A percentile compares a stretch with the other conserved stretches of the same genome.
Conservation (phyloP, 257 asterid species). For the Penstemon eatonii region DNA sequence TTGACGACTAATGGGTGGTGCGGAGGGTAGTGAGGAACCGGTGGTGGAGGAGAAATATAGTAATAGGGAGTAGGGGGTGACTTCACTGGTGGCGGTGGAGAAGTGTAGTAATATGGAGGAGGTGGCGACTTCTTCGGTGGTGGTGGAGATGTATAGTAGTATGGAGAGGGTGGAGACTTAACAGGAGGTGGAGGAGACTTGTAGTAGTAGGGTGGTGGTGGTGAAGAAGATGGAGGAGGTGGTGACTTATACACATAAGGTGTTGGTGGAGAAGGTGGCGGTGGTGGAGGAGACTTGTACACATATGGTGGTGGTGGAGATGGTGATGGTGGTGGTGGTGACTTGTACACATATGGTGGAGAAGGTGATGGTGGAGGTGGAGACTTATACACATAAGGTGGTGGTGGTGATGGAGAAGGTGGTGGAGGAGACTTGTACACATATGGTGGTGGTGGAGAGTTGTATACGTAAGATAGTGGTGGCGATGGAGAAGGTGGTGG, state of each 20-base stretch:
- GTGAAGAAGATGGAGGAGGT: conserved; percentile 23
- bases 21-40: conserved; percentile 49
- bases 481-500: conserved; percentile 30
- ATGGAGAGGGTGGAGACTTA: conserved; percentile 7
- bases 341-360: conserved; percentile 22
- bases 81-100: conserved; percentile 41
- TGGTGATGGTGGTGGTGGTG: conserved; percentile 19
- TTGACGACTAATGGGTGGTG: conserved; percentile 62
- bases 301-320: conserved; percentile 26
- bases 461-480: conserved; percentile 34
- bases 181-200: not conserved
- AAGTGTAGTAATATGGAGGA: conserved; percentile 26
- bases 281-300: conserved; percentile 19
- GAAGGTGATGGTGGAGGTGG: conserved; percentile 9
- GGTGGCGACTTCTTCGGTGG: conserved; percentile 25
- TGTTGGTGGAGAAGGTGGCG: conserved; percentile 15
- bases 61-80: conserved; percentile 32
- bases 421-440: conserved; percentile 50
- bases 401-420: conserved; percentile 31
- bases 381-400: conserved; percentile 28
- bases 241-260: conserved; percentile 21
- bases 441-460: conserved; percentile 46
- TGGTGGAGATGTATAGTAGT: conserved; percentile 28
- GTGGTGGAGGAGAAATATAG: conserved; percentile 57
- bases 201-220: conserved; percentile 10